Evolutionary conservation across 108 stramenopile genomes (phyloP), one percentile per base, ranked within the genome.

Genomic region (Cyclotella choctawhatcheeana): DNA sequence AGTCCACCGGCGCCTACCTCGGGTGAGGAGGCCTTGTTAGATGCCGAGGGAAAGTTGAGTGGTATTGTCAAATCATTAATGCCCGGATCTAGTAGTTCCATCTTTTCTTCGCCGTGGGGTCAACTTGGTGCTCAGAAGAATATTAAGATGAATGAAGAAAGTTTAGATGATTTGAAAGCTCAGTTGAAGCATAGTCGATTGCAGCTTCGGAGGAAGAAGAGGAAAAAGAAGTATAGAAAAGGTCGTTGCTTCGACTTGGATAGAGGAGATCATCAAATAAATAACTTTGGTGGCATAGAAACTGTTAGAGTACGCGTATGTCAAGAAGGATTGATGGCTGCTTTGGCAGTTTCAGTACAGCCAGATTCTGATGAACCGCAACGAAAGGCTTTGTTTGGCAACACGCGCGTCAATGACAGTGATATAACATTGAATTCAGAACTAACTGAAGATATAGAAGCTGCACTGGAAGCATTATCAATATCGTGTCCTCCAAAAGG

Each of bases 221-320:
- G 71, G 30, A 68, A 51, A 55, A 51, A 52, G 16, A 72, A 73
- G 32, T 61, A 61, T 16, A 72, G 84, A 44, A 76, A 53, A 3
- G 87, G 86, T 0, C 53, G 87, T 34, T 79, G 86, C 34, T 76
- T 87, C 64, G 76, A 79, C 77, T 76, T 92, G 56, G 91, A 92
- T 65, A 32, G 37, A 30, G 84, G 84, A 26, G 91, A 92, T 76
- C 17, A 47, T n/a, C 44, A 58, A 24, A 89, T 88, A 67, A 64
- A 76, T 21, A 63, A 74, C 21, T 70, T 70, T 68, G 91, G 91
- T 26, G 91, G 87, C 6, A 64, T 88, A 4, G 87, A 89, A 58
- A 73, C 77, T 16, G 85, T 89, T 18, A 75, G 91, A 76, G 73
- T 82, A 0, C 63, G 70, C 48, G 67, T 69, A 25, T 85, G 74